These are phyloP conservation scores for Aspergillus sp. DNA, from an alignment of 2,329 filamentous ascomycete genomes.

Conservation along the genomic window DNA sequence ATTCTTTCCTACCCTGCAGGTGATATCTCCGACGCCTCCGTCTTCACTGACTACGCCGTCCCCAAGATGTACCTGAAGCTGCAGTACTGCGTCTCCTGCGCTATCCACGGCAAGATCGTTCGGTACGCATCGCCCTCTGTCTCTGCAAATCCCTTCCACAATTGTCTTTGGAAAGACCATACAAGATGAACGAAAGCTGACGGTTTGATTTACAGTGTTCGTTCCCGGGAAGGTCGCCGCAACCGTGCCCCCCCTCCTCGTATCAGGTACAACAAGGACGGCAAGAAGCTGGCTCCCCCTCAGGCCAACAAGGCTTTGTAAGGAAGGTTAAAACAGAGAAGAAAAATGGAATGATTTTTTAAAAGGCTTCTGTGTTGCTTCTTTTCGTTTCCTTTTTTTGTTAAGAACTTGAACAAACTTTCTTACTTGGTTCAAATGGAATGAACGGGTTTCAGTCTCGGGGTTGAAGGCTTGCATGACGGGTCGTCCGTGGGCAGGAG, in stretches of 20 bases:
- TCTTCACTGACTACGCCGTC: slow-evolving; percentile 98
- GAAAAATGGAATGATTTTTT: slow-evolving; percentile 38
- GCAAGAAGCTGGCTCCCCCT: slow-evolving; percentile 97
- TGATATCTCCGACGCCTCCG: slow-evolving; percentile 99
- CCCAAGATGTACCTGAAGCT: slow-evolving; percentile 99
- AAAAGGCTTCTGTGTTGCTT: slow-evolving; percentile 31
- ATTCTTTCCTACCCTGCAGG: slow-evolving; percentile 54
- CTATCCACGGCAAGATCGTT: slow-evolving; percentile 99
- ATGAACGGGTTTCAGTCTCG: slow-evolving; percentile 27
- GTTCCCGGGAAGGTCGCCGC: slow-evolving; percentile 92
- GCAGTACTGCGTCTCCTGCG: slow-evolving; percentile 99
- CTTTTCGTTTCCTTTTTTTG: slow-evolving; percentile 37
- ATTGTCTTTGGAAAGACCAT: not conserved
- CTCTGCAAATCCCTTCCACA: not conserved
- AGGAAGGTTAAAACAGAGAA: slow-evolving; percentile 34
- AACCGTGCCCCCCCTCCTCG: slow-evolving; percentile 98
- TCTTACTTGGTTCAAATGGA: slow-evolving; percentile 28
- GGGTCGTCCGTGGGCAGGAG: slow-evolving; percentile 13
- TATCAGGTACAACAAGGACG: slow-evolving; percentile 99
- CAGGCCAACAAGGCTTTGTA: slow-evolving; percentile 66
- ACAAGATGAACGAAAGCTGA: slow-evolving; percentile 13
- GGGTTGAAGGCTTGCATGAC: slow-evolving; percentile 14
- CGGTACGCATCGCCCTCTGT: slow-evolving; percentile 67
- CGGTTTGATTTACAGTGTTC: slow-evolving; percentile 67
- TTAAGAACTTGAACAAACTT: slow-evolving; percentile 29